phyloP scores from a whole-genome alignment of 768 basidiomycete genomes.

The Tricholoma saponaceum region DNA sequence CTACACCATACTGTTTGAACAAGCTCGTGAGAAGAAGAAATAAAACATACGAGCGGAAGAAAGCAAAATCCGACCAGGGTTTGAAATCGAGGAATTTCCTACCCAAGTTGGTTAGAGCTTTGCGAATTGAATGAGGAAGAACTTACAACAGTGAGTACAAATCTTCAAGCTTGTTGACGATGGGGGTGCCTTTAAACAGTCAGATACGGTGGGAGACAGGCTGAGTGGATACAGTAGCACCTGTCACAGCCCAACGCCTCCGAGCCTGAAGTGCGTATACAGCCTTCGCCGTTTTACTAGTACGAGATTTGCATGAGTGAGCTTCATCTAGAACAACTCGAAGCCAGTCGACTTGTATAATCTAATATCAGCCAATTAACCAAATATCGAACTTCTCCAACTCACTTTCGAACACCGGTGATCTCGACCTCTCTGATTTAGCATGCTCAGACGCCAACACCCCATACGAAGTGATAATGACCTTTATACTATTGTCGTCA shows the following conservation, averaged over 20 bases:
- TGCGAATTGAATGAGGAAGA: background rate
- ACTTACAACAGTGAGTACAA: constrained; percentile 76
- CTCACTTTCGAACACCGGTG: constrained; percentile 72
- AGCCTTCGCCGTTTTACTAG: constrained; percentile 83
- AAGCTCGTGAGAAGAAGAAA: background rate
- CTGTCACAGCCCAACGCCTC: constrained; percentile 89
- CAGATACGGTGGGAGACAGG: background rate
- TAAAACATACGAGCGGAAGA: constrained; percentile 78
- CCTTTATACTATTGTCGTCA: constrained; percentile 48
- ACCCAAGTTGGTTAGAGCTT: background rate
- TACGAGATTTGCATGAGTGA: constrained; percentile 89
- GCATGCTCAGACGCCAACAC: constrained; percentile 86
- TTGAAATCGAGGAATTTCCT: constrained; percentile 77
- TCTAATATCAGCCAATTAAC: constrained; percentile 3
- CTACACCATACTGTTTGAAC: constrained; percentile 32
- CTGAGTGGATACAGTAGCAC: constrained; percentile 24
- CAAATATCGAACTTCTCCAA: constrained; percentile 1
- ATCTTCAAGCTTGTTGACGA: constrained; percentile 91
- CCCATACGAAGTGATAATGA: constrained; percentile 93
- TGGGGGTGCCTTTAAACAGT: constrained; percentile 67
- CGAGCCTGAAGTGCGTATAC: constrained; percentile 80
- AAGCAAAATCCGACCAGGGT: constrained; percentile 80
- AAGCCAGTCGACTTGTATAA: constrained; percentile 66
- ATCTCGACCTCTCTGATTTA: constrained; percentile 56
- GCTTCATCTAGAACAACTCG: constrained; percentile 90